Conservation (phyloP, 2,329 filamentous ascomycete genomes). For the Sporothrix brasiliensis region DNA sequence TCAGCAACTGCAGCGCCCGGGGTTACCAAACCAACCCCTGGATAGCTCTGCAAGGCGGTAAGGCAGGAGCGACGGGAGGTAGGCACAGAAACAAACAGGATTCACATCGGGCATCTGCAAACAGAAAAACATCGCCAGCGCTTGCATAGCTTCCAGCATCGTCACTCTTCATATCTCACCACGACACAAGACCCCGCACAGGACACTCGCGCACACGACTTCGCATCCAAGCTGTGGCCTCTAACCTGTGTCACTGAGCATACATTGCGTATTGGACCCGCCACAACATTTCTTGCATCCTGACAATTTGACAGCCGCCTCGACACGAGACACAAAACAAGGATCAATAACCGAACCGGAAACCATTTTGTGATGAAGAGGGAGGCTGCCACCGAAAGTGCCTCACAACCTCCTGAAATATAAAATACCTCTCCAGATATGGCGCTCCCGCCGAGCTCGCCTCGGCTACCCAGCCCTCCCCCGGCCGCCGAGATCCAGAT, state of each 20-base stretch:
- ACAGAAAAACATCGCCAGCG: conserved; percentile 27
- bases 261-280: not conserved
- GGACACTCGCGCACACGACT: not conserved
- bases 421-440: conserved; percentile 31
- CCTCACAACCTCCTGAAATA: not conserved
- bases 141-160: conserved; percentile 17
- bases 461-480: conserved; percentile 90
- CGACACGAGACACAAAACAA: not conserved
- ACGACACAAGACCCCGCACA: not conserved
- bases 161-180: not conserved
- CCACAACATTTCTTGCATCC: not conserved
- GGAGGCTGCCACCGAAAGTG: not conserved
- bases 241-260: not conserved
- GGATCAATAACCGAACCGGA: not conserved
- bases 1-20: conserved; percentile 17
- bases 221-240: not conserved
- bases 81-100: not conserved
- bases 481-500: conserved; percentile 94
- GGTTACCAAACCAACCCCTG: conserved; percentile 26
- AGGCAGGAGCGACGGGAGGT: conserved; percentile 13
- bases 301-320: not conserved
- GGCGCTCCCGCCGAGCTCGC: conserved; percentile 74
- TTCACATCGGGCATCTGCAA: not conserved
- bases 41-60: conserved; percentile 24
- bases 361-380: not conserved